Base-by-base conservation (phyloP, 2,329 filamentous ascomycete species). In the Xylaria sp. region DNA sequence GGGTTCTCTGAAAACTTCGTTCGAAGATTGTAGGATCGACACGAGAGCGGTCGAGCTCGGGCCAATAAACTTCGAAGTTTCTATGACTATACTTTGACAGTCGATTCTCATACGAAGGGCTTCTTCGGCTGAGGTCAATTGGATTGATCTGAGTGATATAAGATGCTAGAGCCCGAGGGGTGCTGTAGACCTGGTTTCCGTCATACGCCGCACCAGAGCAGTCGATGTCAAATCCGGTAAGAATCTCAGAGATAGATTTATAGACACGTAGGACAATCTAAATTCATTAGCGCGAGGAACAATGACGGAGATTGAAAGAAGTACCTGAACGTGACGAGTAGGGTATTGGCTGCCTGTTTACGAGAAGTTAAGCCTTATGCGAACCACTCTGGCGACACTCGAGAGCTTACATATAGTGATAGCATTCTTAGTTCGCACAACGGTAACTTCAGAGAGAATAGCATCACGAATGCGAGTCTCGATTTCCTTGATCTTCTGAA, bases 1-100 rank as follows among this genome's bases (percentile, higher is more conserved):
- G 83, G 0, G 92, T 94, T 47, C 92, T 85, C 58, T 85, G 85
- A 74, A 97, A 97, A 65, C 89, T 93, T 57, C 93, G 85, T 79
- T 97, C 93, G 70, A 92, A 97, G 57, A 97, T 94, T 24, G 93
- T 97, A 4, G 93, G 93, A 73, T 97, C 93, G 62, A 97, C 83
- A 11, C 88, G 86, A n/a, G 87, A 87, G 19, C 93, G 88, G 69
- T 96, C 90, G 14, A 97, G 83, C 9, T 89, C 84, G 1, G 90
- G 86, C 89, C 92, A 97, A 77, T 92, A 91, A 0, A 95, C 88
- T 79, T 97, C 93, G 71, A 97, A 97, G 17, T 93, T 92, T 51
- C 93, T 85, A 75, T 92, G 92, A 14, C 91, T 92, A 78, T 97
- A 95, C 78, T 97, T 97, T 17, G 92, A 93, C 12, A 97, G 85